Evolutionary conservation across 805 yeast species (phyloP), one percentile per base, ranked within the genome.

Genomic region (Ogataea wickerhamii): DNA sequence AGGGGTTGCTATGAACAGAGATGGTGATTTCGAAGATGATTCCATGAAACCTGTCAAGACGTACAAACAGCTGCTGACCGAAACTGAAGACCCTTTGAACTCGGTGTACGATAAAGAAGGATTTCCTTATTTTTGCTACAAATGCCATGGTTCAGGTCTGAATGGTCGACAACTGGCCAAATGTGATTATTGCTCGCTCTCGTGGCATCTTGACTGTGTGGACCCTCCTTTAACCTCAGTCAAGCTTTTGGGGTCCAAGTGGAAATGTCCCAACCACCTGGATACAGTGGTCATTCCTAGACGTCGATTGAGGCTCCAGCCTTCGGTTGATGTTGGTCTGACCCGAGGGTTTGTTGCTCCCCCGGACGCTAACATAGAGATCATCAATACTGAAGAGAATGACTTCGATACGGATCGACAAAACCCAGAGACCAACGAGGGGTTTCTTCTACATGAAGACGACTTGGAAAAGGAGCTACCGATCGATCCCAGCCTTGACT

Each of bases 261-360:
- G 96, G 98, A 80, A 76, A 64, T 93, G 96, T 60, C 98, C 96
- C 2, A 82, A 84, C 49, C 97, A 87, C 63, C 76, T 78, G 16
- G 83, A 74, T 32, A 67, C 61, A 28, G 58, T 75, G 17, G 45
- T 70, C n/a, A 69, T 69, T 21, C 48, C 67, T 11, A 63, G 70
- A 39, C 63, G 87, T 36, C 67, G 71, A 52, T 68, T 74, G 47
- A 73, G 69, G 47, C 74, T 71, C 47, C 76, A 76, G 31, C 60
- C 69, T 4, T 62, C 71, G 18, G 56, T 79, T 6, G 84, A 81
- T 40, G 81, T 84, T 3, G 61, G 67, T 16, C 63, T 78, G 40
- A 56, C 72, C 1, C 64, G 80, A 26, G 81, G 82, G 38, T 64
- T 67, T 28, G 48, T 60, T 18, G 33, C 49, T 18, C 52, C 58